Evolutionary conservation across 495 filamentous ascomycete genomes (phyloP).

Genomic region (Podospora tetraspora): DNA sequence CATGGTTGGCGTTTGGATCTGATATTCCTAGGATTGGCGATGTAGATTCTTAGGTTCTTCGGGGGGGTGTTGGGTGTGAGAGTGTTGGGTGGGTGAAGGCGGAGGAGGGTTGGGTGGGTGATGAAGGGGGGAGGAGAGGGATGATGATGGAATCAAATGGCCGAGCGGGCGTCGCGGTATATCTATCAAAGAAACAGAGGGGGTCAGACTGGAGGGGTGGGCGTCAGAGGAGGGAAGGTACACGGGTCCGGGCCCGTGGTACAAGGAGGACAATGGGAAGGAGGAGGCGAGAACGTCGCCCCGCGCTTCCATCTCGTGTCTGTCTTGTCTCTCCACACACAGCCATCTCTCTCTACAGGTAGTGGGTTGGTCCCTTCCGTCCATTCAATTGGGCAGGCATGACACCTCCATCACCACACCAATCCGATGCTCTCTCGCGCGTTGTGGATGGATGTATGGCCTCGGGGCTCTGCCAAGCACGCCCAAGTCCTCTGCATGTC

Average conservation of each 20-base stretch:
- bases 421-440: background rate
- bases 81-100: background rate
- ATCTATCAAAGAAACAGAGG: background rate
- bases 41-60: background rate
- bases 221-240: background rate
- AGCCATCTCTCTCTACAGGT: background rate
- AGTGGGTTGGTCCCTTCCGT: background rate
- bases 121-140: background rate
- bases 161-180: background rate
- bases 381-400: background rate
- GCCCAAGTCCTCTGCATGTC: background rate
- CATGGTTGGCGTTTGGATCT: background rate
- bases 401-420: background rate
- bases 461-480: background rate
- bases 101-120: background rate
- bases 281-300: background rate
- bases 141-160: background rate
- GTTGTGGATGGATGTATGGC: background rate
- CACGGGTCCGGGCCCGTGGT: background rate
- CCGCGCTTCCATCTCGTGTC: background rate
- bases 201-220: background rate
- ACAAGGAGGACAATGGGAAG: background rate
- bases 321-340: background rate
- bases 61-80: background rate
- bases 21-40: background rate